phyloP scores from a whole-genome alignment of 208 protist genomes.

The Novymonas esmeraldas region DNA sequence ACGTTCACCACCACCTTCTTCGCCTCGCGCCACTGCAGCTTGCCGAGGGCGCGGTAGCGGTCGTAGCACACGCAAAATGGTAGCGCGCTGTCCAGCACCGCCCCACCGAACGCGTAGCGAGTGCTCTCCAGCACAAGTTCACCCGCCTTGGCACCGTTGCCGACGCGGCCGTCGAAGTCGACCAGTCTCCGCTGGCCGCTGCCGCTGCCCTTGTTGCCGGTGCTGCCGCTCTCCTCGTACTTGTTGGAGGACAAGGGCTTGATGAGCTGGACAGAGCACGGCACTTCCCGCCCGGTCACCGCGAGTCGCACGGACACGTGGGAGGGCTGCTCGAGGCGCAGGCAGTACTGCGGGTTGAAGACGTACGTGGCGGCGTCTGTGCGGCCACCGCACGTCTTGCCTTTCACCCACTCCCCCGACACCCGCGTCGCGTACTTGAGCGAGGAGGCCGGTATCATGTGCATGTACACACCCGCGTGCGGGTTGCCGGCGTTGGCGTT shows the following conservation, averaged over 20 bases:
- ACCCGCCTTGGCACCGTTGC: conserved; percentile 40
- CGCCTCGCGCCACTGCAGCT: conserved; percentile 34
- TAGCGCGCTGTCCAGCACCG: conserved; percentile 68
- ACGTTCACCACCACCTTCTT: conserved; percentile 44
- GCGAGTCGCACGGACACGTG: conserved; percentile 61
- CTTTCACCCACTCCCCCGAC: conserved; percentile 65
- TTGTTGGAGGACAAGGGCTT: conserved; percentile 35
- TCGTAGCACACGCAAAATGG: conserved; percentile 61
- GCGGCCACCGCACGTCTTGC: conserved; percentile 74
- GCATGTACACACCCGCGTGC: conserved; percentile 74
- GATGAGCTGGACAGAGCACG: conserved; percentile 46
- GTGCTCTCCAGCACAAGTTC: conserved; percentile 57
- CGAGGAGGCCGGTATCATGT: conserved; percentile 59
- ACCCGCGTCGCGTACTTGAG: conserved; percentile 48
- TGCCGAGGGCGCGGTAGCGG: conserved; percentile 48
- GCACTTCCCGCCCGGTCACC: conserved; percentile 33
- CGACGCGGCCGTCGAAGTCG: conserved; percentile 43
- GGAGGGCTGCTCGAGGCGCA: conserved; percentile 57
- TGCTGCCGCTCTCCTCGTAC: conserved; percentile 11
- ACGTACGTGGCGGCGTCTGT: conserved; percentile 61
- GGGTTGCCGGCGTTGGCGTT: conserved; percentile 32
- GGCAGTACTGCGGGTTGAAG: conserved; percentile 76
- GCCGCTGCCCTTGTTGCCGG: not conserved
- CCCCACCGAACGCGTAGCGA: conserved; percentile 64
- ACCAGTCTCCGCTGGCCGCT: conserved; percentile 19